Conservation (phyloP, 345 rosid species). For the Turritis glabra region DNA sequence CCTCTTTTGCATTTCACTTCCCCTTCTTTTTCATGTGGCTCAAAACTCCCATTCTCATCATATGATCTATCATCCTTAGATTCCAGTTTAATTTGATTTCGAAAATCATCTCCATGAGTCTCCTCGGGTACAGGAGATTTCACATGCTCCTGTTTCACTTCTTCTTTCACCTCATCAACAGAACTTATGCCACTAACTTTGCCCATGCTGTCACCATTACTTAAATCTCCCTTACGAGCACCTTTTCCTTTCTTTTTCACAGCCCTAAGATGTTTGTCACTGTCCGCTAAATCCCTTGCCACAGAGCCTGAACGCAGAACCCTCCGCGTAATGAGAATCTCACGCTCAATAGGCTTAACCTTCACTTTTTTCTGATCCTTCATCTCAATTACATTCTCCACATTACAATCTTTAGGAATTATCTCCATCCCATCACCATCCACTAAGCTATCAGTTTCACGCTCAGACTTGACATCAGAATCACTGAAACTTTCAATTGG, state of each 20-base stretch:
- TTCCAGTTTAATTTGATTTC: not conserved
- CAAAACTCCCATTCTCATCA: constrained; percentile 21
- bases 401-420: too few relatives aligned
- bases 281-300: constrained; percentile 3
- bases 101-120: not conserved
- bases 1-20: constrained; percentile 34
- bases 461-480: constrained; percentile 15
- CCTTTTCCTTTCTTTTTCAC: constrained; percentile 15
- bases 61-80: not conserved
- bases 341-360: constrained; percentile 20
- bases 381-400: constrained; percentile 23
- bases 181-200: not conserved
- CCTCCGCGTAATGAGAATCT: constrained; percentile 37
- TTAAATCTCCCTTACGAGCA: not conserved
- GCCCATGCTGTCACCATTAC: not conserved
- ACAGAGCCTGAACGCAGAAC: constrained; percentile 54
- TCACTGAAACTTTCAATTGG: constrained; percentile 19
- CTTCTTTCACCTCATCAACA: constrained; percentile 11
- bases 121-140: not conserved
- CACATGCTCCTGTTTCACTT: constrained; percentile 14
- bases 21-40: not conserved
- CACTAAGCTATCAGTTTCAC: constrained; percentile 10
- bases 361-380: constrained; percentile 35
- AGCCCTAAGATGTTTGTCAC: not conserved
- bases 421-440: too few relatives aligned